Conservation (phyloP, 2,329 filamentous ascomycete species). For the Biscogniauxia sp. region DNA sequence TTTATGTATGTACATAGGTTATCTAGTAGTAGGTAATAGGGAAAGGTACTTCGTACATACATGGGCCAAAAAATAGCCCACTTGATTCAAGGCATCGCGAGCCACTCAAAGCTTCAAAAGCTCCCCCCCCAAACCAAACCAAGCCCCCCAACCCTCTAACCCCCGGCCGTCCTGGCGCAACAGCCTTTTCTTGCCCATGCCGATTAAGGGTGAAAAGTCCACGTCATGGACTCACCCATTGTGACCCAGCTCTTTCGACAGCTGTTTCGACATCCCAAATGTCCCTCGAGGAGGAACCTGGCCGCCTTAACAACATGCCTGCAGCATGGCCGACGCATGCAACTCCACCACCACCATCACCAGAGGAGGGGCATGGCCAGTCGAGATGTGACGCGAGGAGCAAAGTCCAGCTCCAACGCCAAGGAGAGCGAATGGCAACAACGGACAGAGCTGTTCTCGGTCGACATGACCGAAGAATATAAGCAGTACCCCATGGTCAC, state of each 20-base stretch:
- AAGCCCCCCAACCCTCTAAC: too few species aligned
- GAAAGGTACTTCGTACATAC: too few species aligned
- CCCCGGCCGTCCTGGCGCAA: conserved; percentile 7
- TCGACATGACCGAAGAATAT: conserved; percentile 79
- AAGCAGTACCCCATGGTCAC: conserved; percentile 81
- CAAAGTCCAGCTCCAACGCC: conserved; percentile 20
- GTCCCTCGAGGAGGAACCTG: conserved; percentile 51
- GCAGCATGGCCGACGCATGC: conserved; percentile 39
- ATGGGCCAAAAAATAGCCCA: background rate
- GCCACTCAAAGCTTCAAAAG: background rate
- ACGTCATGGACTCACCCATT: conserved; percentile 75
- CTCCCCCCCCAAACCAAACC: conserved; percentile 15
- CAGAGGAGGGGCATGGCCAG: conserved; percentile 32
- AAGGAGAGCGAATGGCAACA: conserved; percentile 83
- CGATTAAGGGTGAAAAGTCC: conserved; percentile 10
- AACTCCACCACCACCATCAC: conserved; percentile 28
- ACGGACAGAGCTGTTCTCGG: conserved; percentile 69
- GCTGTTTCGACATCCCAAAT: conserved; percentile 74
- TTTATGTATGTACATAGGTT: too few species aligned
- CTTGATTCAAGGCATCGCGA: background rate
- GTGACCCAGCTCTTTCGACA: conserved; percentile 78
- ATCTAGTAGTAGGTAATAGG: too few species aligned
- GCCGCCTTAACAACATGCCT: conserved; percentile 37
- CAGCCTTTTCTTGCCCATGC: conserved; percentile 17
- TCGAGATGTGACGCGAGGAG: conserved; percentile 26